Evolutionary conservation across 2,329 filamentous ascomycete genomes (phyloP), one percentile per base, ranked within the genome.

Genomic region (Penicillium sp.): DNA sequence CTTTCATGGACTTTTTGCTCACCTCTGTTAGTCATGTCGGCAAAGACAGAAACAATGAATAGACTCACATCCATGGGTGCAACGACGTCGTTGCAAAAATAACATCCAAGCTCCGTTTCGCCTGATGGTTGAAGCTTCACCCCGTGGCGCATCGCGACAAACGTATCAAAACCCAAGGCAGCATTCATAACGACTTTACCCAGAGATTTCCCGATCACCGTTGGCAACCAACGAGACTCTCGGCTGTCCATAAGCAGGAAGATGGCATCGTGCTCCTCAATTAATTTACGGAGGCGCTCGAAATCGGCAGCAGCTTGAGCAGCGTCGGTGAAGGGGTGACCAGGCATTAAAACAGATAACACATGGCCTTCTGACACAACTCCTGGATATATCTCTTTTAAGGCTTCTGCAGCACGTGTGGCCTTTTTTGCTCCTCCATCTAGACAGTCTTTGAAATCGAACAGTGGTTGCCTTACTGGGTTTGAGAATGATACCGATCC

Each of bases 61-160:
- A 23, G 35, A 81, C 88, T 84, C 77, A 96, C 92, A 76, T 97
- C 91, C 60, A 88, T 88, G 21, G 94, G 94, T 6, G 93, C 90
- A 50, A 97, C 93, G 24, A 99, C 93, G 70, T 99, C 94, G 66
- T 96, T 97, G 76, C 94, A 99, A 74, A 97, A 99, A 71, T 99
- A 99, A 74, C 94, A 99, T 9, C 94, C 94, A 24, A 97, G 79
- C 24, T 90, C 85, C 52, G 84, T 78, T 54, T 84, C 79, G n/a
- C 76, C 80, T 11, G 82, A 78, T 51, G 79, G 76, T 43, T 74
- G 71, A 3, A 79, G 78, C 63, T 84, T 82, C 5, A 90, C 80
- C 1, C 94, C 94, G 71, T 99, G 94, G 56, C 94, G 85, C 94
- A 99, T 97, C 35, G 96, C 91, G 2, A 99, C 91, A 66, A 90